phyloP scores from a whole-genome alignment of 371 early-diverging fungal species.

The Mortierella sp. region DNA sequence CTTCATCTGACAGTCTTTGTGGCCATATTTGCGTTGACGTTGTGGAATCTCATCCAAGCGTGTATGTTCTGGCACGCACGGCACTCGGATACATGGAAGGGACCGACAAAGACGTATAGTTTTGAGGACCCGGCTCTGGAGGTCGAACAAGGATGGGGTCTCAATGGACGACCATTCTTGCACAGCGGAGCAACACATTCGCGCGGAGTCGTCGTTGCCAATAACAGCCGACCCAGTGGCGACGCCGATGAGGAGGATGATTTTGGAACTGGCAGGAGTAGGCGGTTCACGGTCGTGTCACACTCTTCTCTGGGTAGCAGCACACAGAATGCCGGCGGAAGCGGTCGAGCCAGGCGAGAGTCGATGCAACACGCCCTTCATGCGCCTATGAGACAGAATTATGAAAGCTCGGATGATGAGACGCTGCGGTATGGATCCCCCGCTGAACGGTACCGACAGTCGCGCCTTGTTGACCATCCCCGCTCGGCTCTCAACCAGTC shows the following conservation, averaged over 20 bases:
- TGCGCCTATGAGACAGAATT: conserved; percentile 1
- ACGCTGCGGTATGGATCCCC: conserved; percentile 35
- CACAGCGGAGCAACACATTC: conserved; percentile 20
- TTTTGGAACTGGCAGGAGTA: conserved; percentile 17
- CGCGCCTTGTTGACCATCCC: conserved; percentile 30
- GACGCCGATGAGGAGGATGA: conserved; percentile 12
- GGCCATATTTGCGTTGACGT: conserved; percentile 40
- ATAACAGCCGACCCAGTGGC: conserved; percentile 10
- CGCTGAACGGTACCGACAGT: conserved; percentile 47
- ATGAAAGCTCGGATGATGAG: conserved; percentile 31
- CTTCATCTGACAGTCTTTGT: conserved; percentile 46
- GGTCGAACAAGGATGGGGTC: conserved; percentile 33
- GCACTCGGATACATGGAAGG: conserved; percentile 42
- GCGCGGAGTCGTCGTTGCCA: conserved; percentile 10
- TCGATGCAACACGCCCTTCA: conserved; percentile 31
- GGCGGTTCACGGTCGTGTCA: conserved; percentile 42
- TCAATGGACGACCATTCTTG: conserved; percentile 18
- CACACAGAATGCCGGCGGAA: conserved; percentile 13
- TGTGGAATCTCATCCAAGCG: conserved; percentile 49
- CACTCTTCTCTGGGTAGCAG: conserved; percentile 36
- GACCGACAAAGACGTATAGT: conserved; percentile 46
- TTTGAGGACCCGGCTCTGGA: conserved; percentile 38
- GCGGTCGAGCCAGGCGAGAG: background rate
- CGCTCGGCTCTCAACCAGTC: conserved; percentile 22
- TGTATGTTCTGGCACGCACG: conserved; percentile 43